Base-by-base conservation (phyloP, 371 early-diverging fungal species). In the Gilbertella persicaria region DNA sequence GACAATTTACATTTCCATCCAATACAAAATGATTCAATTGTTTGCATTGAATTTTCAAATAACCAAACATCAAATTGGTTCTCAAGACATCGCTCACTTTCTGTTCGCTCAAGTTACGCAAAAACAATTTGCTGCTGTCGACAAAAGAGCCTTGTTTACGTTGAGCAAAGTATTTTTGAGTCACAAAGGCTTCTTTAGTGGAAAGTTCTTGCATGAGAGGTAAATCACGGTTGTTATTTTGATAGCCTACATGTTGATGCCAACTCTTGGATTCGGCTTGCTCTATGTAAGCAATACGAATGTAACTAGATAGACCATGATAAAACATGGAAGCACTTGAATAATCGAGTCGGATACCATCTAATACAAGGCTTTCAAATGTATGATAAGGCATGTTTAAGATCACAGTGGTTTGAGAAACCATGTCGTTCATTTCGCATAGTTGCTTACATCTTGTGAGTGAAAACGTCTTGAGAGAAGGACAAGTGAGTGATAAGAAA, bases 341-440 rank as follows among this genome's bases (percentile, higher is more conserved):
- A 16, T 36, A 59, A 17, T 59, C 59, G 3, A 59, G 14, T 25
- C 59, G 40, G 20, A 59, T 21, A 19, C 53, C 53, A 23, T 53
- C 37, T 12, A 59, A 33, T 10, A 36, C 12, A 26, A 59, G 17
- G 21, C 5, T 21, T n/a, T 59, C 30, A 23, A 59, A 29, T 3
- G 16, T 10, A 21, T 53, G 17, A 1, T 23, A 14, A 1, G 53
- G 59, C 53, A 59, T 28, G 19, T 52, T 26, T 2, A 59, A 4
- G 1, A 28, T 19, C 3, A 59, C 29, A 5, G 37, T 35, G 0
- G 53, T 47, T 35, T 59, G 48, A 8, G 50, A 47, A 1, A 24
- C 9, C 3, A 24, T 7, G 16, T 48, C 20, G 12, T 59, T 41
- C 4, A 29, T 3, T 0, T 36, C 16, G 43, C 30, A 48, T 0